These are phyloP conservation scores for Pterulicium gracile DNA, from an alignment of 1,284 basidiomycete genomes.

Conservation along the genomic window DNA sequence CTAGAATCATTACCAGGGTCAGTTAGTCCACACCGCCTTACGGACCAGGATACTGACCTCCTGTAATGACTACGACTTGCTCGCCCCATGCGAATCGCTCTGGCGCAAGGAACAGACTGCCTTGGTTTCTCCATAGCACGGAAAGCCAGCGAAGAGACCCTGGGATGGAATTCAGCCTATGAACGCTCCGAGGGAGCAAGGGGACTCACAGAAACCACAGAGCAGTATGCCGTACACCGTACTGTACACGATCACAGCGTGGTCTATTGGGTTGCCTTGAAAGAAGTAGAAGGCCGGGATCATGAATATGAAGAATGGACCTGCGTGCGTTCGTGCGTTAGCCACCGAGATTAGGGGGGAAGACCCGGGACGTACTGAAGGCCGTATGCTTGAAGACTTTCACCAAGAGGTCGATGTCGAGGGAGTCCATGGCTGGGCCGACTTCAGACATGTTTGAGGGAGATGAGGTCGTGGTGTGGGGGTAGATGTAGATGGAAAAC, in stretches of 20 bases:
- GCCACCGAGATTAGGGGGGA: background rate
- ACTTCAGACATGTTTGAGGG: background rate
- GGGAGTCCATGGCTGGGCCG: slow-evolving; percentile 7
- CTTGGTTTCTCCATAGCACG: slow-evolving; percentile 62
- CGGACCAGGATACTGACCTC: slow-evolving; percentile 46
- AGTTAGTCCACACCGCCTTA: slow-evolving; percentile 7
- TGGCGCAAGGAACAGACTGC: slow-evolving; percentile 48
- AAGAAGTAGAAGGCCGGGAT: slow-evolving; percentile 69
- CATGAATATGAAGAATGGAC: slow-evolving; percentile 73
- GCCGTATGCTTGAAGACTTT: slow-evolving; percentile 68
- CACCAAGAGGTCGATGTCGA: slow-evolving; percentile 65
- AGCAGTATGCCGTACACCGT: slow-evolving; percentile 44
- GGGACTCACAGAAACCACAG: slow-evolving; percentile 53
- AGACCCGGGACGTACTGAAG: slow-evolving; percentile 46
- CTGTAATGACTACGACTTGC: slow-evolving; percentile 83
- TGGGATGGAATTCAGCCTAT: slow-evolving; percentile 18
- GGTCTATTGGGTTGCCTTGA: slow-evolving; percentile 44
- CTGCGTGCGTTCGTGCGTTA: slow-evolving; percentile 24
- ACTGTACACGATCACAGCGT: slow-evolving; percentile 39
- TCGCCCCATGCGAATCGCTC: slow-evolving; percentile 67
- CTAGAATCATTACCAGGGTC: too few species aligned
- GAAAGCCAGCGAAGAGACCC: slow-evolving; percentile 65
- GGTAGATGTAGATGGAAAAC: too few species aligned
- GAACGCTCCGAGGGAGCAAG: slow-evolving; percentile 1
- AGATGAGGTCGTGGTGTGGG: too few species aligned